Evolutionary conservation across 2,329 filamentous ascomycete genomes (phyloP), one percentile per base, ranked within the genome.

Genomic region (Fusarium floridanum): DNA sequence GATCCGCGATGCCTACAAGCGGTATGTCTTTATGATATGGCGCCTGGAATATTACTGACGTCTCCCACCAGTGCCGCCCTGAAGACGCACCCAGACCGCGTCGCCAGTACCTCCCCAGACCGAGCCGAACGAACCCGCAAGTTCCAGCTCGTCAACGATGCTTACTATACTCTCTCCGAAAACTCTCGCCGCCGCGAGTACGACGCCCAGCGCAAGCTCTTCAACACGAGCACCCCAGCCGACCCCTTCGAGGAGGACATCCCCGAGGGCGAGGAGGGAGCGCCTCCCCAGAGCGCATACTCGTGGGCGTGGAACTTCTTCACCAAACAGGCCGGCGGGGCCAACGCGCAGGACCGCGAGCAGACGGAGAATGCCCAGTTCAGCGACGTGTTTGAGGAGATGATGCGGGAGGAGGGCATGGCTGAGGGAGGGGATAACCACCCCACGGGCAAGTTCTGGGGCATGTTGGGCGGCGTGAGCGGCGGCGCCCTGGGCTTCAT

Each of bases 401-500:
- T 98, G 97, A 87, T 98, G 87, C 86, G 93, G 80, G 90, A 98
- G 81, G 88, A 98, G 84, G 89, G 95, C 75, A 90, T 98, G 88
- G 94, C 94, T 0, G 94, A 95, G 78, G 89, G 90, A 14, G 86
- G 87, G 6, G 88, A 89, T 20, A 89, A 88, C 57, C 80, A 83
- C 56, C 88, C 88, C 1, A 96, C 91, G 3, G 88, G 90, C 71
- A 91, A 91, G 77, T 97, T 99, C 83, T 99, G 97, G 96, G 89
- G 91, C 66, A 83, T 98, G 73, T 81, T 98, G 1, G 97, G 97
- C 4, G 95, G 95, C 2, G 83, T 96, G 45, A 97, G 94, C 80
- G 97, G 97, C 36, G 96, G 93, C 14, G 94, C 95, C 4, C 89
- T 99, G 82, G 97, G 97, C 0, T 98, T 98, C 83, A 99, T 99